Evolutionary conservation across 2,329 filamentous ascomycete genomes (phyloP).

Genomic region (Fusarium sp.): DNA sequence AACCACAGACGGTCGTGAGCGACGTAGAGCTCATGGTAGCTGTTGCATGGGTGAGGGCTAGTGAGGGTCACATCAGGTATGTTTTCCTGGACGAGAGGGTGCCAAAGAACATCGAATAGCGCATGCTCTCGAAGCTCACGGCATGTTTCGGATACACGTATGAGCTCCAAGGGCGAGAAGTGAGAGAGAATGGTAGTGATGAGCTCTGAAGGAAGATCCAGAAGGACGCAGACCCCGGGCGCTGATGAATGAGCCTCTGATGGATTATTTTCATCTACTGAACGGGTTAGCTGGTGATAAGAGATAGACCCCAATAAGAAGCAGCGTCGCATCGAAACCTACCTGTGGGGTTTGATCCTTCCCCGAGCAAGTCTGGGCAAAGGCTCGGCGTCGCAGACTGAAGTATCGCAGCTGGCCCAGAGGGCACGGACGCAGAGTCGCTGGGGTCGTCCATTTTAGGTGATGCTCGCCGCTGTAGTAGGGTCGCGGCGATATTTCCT

Average conservation of each 20-base stretch:
- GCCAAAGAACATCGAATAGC: conserved; percentile 78
- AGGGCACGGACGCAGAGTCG: background rate
- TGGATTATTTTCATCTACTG: background rate
- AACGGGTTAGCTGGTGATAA: background rate
- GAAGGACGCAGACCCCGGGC: conserved; percentile 49
- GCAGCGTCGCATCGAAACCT: background rate
- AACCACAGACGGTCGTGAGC: conserved; percentile 89
- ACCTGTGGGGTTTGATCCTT: background rate
- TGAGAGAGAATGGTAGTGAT: conserved; percentile 77
- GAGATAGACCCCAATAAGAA: background rate
- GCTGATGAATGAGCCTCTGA: background rate
- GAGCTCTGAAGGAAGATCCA: conserved; percentile 79
- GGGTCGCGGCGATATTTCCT: background rate
- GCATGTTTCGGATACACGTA: conserved; percentile 70
- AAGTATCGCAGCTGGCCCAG: background rate
- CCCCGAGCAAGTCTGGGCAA: background rate
- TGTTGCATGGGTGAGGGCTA: conserved; percentile 68
- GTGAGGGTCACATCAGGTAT: conserved; percentile 68
- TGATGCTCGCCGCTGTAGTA: background rate
- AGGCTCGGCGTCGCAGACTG: background rate
- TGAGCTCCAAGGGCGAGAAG: conserved; percentile 74
- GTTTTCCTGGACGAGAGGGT: conserved; percentile 74
- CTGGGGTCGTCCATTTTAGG: background rate
- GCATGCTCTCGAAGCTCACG: conserved; percentile 70
- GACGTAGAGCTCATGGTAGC: conserved; percentile 78